Evolutionary conservation across 176 grass and related monocot genomes (phyloP).

Genomic region (Olyra latifolia): DNA sequence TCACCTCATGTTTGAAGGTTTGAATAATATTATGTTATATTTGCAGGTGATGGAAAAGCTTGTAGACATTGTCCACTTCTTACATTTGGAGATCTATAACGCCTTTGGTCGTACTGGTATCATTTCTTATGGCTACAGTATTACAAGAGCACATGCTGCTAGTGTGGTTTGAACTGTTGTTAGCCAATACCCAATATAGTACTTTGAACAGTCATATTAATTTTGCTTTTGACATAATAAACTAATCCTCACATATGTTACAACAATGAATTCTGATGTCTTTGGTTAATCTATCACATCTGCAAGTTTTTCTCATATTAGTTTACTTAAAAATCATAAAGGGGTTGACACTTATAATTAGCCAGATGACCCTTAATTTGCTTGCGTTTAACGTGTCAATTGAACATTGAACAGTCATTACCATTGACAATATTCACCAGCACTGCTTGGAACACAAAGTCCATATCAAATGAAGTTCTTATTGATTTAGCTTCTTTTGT

Average conservation of each 20-base stretch:
- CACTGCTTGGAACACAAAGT: not conserved
- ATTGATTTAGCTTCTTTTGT: constrained; percentile 17
- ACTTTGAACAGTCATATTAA: not conserved
- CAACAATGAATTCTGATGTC: constrained; percentile 30
- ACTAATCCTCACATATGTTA: not conserved
- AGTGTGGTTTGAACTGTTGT: constrained; percentile 21
- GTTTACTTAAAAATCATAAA: not conserved
- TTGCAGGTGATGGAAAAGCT: constrained; percentile 86
- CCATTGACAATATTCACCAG: constrained; percentile 1
- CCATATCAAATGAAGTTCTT: not conserved
- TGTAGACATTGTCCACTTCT: constrained; percentile 84
- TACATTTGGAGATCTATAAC: constrained; percentile 77
- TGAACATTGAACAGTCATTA: constrained; percentile 15
- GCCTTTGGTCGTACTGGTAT: constrained; percentile 77
- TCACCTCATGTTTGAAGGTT: constrained; percentile 7
- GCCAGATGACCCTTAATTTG: constrained; percentile 1
- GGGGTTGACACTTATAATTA: not conserved
- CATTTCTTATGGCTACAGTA: constrained; percentile 36
- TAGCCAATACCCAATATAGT: constrained; percentile 12
- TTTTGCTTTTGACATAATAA: constrained; percentile 23
- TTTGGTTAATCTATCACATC: constrained; percentile 30
- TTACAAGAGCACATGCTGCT: constrained; percentile 9
- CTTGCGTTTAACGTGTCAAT: not conserved
- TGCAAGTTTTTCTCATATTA: constrained; percentile 2
- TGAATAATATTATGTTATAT: constrained; percentile 28